phyloP scores from a whole-genome alignment of 2,329 filamentous ascomycete species.

The Fusarium sp. region DNA sequence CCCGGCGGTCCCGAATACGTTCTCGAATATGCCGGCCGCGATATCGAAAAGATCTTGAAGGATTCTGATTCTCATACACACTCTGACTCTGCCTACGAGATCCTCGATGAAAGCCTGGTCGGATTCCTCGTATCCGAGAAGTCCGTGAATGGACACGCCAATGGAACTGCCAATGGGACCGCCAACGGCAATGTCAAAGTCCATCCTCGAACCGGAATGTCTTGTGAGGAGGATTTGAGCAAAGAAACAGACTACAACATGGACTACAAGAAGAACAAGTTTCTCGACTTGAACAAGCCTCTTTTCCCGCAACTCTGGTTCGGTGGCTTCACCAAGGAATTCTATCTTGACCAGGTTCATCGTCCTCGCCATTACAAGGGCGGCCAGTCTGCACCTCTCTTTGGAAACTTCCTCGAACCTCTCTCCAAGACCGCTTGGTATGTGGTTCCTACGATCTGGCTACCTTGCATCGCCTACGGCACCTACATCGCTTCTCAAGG shows the following conservation, averaged over 20 bases:
- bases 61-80: conserved; percentile 87
- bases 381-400: conserved; percentile 89
- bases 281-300: conserved; percentile 87
- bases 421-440: conserved; percentile 95
- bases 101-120: conserved; percentile 86
- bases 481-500: conserved; percentile 72
- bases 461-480: conserved; percentile 82
- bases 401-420: conserved; percentile 99
- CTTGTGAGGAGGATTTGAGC: conserved; percentile 84
- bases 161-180: conserved; percentile 37
- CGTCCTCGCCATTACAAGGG: conserved; percentile 95
- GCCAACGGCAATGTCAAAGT: conserved; percentile 53
- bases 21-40: conserved; percentile 88
- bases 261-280: conserved; percentile 93
- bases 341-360: conserved; percentile 96
- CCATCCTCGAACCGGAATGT: conserved; percentile 84
- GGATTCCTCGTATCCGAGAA: conserved; percentile 79
- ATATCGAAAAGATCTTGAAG: conserved; percentile 83
- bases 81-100: conserved; percentile 93
- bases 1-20: conserved; percentile 91
- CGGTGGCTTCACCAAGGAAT: conserved; percentile 91
- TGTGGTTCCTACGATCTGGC: conserved; percentile 84
- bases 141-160: conserved; percentile 48
- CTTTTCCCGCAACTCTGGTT: conserved; percentile 89
- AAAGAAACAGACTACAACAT: conserved; percentile 80